Conservation (phyloP, 352 stramenopile genomes). For the Blastocystis sp. region DNA sequence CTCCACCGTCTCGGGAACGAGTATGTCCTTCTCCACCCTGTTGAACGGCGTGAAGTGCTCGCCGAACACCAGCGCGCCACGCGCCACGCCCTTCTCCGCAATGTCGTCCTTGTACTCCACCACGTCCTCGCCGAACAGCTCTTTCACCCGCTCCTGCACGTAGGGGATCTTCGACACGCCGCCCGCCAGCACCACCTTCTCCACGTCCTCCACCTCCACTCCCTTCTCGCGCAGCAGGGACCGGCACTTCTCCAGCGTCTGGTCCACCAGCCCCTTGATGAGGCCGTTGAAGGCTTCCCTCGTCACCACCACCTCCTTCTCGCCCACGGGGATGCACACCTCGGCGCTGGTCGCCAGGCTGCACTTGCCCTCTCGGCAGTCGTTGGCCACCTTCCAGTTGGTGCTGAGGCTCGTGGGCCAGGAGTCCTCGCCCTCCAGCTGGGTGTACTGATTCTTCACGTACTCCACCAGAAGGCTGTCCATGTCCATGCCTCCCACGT, state of each 20-base stretch:
- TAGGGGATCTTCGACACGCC: conserved; percentile 74
- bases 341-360: neutral
- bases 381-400: neutral
- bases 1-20: no score
- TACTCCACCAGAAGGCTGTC: neutral
- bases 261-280: neutral
- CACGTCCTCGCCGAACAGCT: conserved; percentile 73
- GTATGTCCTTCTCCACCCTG: neutral
- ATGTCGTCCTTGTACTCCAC: neutral
- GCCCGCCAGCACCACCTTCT: conserved; percentile 76
- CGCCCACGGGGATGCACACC: neutral
- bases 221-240: neutral
- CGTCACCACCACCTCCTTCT: neutral
- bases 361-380: neutral
- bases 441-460: neutral
- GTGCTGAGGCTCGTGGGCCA: neutral
- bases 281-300: neutral
- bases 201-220: conserved; percentile 57
- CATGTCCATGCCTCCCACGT: conserved; percentile 70
- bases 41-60: neutral
- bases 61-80: neutral
- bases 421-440: neutral
- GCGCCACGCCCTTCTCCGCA: neutral
- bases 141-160: conserved; percentile 74
- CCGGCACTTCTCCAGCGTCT: neutral